A percentile compares a stretch with the other conserved stretches of the same genome.
phyloP scores from a whole-genome alignment of 257 asterid genomes.

The Primulina tabacum region DNA sequence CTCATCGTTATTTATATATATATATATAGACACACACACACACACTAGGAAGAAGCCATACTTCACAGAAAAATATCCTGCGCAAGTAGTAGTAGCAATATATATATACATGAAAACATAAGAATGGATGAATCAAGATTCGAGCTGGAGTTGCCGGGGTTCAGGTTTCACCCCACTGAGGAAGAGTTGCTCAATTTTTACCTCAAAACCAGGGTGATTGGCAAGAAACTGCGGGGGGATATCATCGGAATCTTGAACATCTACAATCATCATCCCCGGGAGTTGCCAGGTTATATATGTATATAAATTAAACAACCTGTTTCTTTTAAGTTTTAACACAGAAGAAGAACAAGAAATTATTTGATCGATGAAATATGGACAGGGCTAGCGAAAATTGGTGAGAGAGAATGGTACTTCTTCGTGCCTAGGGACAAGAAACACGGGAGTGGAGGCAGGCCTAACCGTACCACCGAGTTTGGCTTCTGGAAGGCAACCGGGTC shows the following conservation, averaged over 20 bases:
- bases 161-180: slow-evolving; percentile 78
- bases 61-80: neutral
- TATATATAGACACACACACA: too few species aligned
- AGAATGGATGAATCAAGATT: slow-evolving; percentile 33
- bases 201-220: slow-evolving; percentile 45
- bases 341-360: neutral
- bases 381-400: slow-evolving; percentile 73
- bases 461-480: slow-evolving; percentile 59
- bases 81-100: neutral
- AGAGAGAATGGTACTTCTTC: slow-evolving; percentile 79
- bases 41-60: slow-evolving; percentile 6
- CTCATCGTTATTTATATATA: neutral
- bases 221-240: slow-evolving; percentile 40
- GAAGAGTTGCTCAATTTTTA: slow-evolving; percentile 70
- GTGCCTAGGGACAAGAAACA: slow-evolving; percentile 64
- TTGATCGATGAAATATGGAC: neutral
- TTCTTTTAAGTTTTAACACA: neutral
- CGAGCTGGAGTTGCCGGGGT: slow-evolving; percentile 55
- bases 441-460: slow-evolving; percentile 73
- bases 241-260: slow-evolving; percentile 66
- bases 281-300: slow-evolving; percentile 49
- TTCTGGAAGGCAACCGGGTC: slow-evolving; percentile 94
- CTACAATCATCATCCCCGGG: slow-evolving; percentile 61
- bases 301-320: neutral
- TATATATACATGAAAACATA: neutral